Percentiles rank a stretch among this genome's conserved stretches.
Conservation (phyloP, 2,329 filamentous ascomycete species). For the Hypoxylon sp. region DNA sequence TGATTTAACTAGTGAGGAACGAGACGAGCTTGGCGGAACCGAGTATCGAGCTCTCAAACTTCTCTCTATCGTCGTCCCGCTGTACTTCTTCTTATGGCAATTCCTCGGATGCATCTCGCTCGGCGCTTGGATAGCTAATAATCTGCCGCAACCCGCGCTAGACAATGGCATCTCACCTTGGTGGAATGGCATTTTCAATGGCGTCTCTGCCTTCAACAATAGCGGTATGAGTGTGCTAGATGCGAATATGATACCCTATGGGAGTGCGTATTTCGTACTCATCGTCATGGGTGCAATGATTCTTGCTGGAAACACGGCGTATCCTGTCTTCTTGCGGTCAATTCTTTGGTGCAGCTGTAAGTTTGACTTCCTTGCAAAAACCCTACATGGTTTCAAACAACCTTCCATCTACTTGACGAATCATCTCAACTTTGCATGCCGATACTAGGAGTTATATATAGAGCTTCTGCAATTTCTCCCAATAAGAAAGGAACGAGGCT, state of each 20-base stretch:
- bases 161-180: constrained; percentile 74
- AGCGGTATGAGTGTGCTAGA: constrained; percentile 78
- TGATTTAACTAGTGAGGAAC: constrained; percentile 49
- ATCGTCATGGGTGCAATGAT: constrained; percentile 70
- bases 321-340: constrained; percentile 74
- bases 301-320: constrained; percentile 76
- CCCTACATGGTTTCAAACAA: not conserved
- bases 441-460: too few species aligned
- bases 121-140: constrained; percentile 71
- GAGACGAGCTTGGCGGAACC: constrained; percentile 70
- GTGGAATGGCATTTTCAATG: constrained; percentile 79
- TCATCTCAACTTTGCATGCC: not conserved
- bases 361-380: constrained; percentile 3
- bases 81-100: constrained; percentile 70
- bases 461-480: too few species aligned
- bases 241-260: constrained; percentile 75
- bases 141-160: constrained; percentile 64
- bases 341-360: constrained; percentile 66
- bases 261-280: constrained; percentile 65
- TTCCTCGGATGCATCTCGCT: constrained; percentile 61
- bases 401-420: not conserved
- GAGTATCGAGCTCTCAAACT: constrained; percentile 75
- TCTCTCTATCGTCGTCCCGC: constrained; percentile 70
- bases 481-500: not conserved
- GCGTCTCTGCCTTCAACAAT: constrained; percentile 78